phyloP scores from a whole-genome alignment of 345 rosid genomes.

The Erucastrum elatum region DNA sequence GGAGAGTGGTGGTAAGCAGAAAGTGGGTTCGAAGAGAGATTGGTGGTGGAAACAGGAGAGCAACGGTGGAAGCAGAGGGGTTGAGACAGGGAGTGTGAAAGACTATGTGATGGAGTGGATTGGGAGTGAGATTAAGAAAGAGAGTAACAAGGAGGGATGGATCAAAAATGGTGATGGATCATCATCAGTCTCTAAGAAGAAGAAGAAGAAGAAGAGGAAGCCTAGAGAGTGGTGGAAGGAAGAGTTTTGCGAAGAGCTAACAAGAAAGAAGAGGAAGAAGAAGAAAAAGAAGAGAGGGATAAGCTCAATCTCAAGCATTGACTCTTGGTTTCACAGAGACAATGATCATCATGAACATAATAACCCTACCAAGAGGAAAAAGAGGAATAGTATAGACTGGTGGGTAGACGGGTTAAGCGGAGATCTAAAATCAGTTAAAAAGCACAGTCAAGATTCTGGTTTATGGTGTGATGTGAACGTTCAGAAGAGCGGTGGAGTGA shows the following conservation, averaged over 20 bases:
- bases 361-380: constrained; percentile 45
- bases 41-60: constrained; percentile 87
- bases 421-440: constrained; percentile 46
- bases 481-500: constrained; percentile 74
- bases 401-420: constrained; percentile 75
- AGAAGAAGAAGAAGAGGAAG: constrained; percentile 53
- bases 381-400: constrained; percentile 68
- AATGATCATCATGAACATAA: constrained; percentile 47
- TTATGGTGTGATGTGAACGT: constrained; percentile 58
- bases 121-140: constrained; percentile 75
- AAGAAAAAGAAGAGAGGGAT: constrained; percentile 53
- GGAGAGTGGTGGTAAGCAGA: constrained; percentile 41
- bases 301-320: constrained; percentile 48
- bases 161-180: constrained; percentile 35
- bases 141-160: constrained; percentile 41
- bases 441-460: constrained; percentile 57
- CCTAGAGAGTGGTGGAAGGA: constrained; percentile 92
- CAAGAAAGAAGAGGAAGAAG: constrained; percentile 49
- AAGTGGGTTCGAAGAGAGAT: constrained; percentile 54
- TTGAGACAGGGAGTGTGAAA: constrained; percentile 67
- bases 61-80: constrained; percentile 41
- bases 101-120: constrained; percentile 87
- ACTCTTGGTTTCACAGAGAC: constrained; percentile 69
- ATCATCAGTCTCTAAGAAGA: constrained; percentile 42
- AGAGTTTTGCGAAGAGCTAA: constrained; percentile 73